Evolutionary conservation across 371 early-diverging fungal genomes (phyloP).

Genomic region (Chytridium lagenaria): DNA sequence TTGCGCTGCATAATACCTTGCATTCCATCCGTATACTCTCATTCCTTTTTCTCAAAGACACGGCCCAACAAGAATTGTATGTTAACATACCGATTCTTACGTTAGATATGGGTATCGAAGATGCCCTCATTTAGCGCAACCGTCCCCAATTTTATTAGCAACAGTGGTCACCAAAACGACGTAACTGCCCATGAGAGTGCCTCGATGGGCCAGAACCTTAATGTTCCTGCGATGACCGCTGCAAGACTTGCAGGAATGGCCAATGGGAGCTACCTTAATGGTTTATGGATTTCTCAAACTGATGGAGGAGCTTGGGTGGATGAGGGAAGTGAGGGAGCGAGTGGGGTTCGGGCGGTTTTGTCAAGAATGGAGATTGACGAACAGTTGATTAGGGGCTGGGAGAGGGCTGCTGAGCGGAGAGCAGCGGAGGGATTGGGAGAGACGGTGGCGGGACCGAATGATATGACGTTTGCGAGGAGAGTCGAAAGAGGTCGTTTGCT

Average conservation of each 20-base stretch:
- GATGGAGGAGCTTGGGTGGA: conserved; percentile 34
- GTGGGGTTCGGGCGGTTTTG: conserved; percentile 6
- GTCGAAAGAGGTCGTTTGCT: not conserved
- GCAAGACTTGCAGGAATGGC: not conserved
- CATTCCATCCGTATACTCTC: no score
- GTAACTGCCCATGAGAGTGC: not conserved
- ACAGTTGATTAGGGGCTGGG: conserved; percentile 19
- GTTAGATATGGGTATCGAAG: conserved; percentile 90
- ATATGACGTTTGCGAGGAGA: no score
- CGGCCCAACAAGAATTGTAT: no score
- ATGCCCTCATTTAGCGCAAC: conserved; percentile 76
- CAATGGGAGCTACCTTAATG: not conserved
- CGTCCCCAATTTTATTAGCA: conserved; percentile 53
- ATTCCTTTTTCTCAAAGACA: not conserved
- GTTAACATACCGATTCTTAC: no score
- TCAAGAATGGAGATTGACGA: conserved; percentile 31
- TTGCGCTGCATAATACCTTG: no score
- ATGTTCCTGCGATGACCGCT: not conserved
- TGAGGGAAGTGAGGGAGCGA: not conserved
- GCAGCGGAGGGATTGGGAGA: conserved; percentile 18
- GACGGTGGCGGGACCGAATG: not conserved
- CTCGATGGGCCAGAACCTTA: not conserved
- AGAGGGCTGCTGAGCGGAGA: conserved; percentile 13
- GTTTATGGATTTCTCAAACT: conserved; percentile 32
- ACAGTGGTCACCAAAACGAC: conserved; percentile 5